Evolutionary conservation across 2,329 filamentous ascomycete genomes (phyloP), one percentile per base, ranked within the genome.

Genomic region (Fusarium bactridioides): DNA sequence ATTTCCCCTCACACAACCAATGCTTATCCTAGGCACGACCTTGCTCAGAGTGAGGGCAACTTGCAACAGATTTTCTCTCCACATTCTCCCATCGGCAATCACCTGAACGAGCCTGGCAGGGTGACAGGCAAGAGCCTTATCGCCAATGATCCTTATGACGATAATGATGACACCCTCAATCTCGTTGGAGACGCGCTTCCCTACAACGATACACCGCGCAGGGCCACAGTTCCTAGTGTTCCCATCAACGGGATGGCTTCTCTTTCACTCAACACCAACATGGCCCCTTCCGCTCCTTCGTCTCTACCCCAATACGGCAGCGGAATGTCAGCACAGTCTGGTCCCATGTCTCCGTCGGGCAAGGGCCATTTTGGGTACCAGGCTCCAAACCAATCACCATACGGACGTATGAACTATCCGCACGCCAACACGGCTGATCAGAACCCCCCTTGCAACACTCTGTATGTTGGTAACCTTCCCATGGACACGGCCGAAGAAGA

Each of bases 401-500:
- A 88, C 74, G 86, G 84, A 71, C 87, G 86, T 77, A 89, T 90
- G 70, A 92, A 89, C 73, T 93, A 94, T 70, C 95, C 95, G 19
- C 92, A 95, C 0, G 93, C 94, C 68, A 98, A 98, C 75, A 95
- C 95, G 1, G 95, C 95, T 18, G 95, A 99, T 78, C 93, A 98
- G 82, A 98, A 98, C 76, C 95, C 95, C 3, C 96, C 96, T 1
- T 98, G 96, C 87, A 98, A 99, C 79, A 99, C 96, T 1, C 87
- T 99, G 11, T 98, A 99, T 78, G 95, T 99, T 25, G 95, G 96
- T n/a, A 98, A 99, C 78, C 85, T 99, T 47, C 96, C 95, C 0
- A 90, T 95, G 63, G 93, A 97, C 79, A 97, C 95, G 0, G 95
- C 93, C 0, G 96, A 99, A 78, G 95, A 98, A 79, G 96, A 98